phyloP scores from a whole-genome alignment of 352 stramenopile genomes.

The Pelagophyceae sp. region DNA sequence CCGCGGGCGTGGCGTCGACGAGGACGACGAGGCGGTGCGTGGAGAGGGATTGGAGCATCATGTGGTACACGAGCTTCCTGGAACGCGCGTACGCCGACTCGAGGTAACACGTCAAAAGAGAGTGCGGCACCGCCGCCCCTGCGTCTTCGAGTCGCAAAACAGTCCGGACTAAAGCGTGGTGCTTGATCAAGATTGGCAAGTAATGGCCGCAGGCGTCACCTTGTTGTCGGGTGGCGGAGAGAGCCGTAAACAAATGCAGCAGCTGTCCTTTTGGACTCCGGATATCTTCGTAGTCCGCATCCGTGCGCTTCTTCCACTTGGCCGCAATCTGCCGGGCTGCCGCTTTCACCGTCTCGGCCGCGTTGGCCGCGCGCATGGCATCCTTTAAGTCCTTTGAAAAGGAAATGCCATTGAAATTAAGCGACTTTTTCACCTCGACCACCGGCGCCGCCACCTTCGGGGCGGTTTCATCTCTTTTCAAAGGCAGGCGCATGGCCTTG shows the following conservation, averaged over 20 bases:
- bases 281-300: neutral
- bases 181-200: slow-evolving; percentile 9
- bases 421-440: too few species aligned
- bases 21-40: neutral
- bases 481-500: too few species aligned
- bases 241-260: neutral
- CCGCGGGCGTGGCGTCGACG: neutral
- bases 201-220: neutral
- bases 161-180: neutral
- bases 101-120: neutral
- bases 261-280: neutral
- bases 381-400: neutral
- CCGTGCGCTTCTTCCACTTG: neutral
- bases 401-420: too few species aligned
- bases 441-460: neutral
- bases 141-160: neutral
- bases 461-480: too few species aligned
- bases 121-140: neutral
- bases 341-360: neutral
- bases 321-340: neutral
- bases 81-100: neutral
- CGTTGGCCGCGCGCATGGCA: neutral
- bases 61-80: neutral
- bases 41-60: neutral
- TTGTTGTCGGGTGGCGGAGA: neutral